phyloP scores from a whole-genome alignment of 2,329 filamentous ascomycete species.

The Conoideocrella luteorostrata region DNA sequence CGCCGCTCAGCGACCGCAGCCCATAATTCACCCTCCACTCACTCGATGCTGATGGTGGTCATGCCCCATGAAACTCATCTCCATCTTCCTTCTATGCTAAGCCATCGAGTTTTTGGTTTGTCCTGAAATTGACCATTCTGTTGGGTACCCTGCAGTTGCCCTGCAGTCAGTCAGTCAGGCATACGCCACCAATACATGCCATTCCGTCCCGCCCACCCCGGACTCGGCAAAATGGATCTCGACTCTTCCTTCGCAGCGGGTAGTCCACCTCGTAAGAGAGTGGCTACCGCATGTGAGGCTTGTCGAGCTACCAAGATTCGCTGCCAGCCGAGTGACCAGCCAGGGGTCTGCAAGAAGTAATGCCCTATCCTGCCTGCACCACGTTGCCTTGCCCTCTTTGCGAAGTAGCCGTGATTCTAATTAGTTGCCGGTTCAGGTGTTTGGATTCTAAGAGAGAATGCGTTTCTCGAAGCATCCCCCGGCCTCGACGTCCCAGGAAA shows the following conservation, averaged over 20 bases:
- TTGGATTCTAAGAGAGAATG: constrained; percentile 47
- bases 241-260: constrained; percentile 8
- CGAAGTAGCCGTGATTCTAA: too few relatives aligned
- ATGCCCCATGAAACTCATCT: too few relatives aligned
- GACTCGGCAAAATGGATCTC: constrained; percentile 7
- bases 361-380: neutral
- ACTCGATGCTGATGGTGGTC: too few relatives aligned
- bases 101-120: too few relatives aligned
- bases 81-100: neutral
- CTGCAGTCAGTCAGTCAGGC: too few relatives aligned
- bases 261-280: constrained; percentile 15
- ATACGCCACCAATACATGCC: too few relatives aligned
- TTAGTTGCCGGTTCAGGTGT: constrained; percentile 34
- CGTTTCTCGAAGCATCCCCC: constrained; percentile 42
- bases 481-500: constrained; percentile 40
- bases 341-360: constrained; percentile 46
- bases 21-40: too few relatives aligned
- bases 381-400: neutral
- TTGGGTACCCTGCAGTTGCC: neutral
- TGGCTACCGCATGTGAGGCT: constrained; percentile 44
- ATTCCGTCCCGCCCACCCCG: neutral
- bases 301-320: constrained; percentile 48
- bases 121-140: too few relatives aligned
- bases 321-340: constrained; percentile 41
- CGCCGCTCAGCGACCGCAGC: neutral